Conservation (phyloP, 2,329 filamentous ascomycete genomes). For the Coniochaeta pulveracea region DNA sequence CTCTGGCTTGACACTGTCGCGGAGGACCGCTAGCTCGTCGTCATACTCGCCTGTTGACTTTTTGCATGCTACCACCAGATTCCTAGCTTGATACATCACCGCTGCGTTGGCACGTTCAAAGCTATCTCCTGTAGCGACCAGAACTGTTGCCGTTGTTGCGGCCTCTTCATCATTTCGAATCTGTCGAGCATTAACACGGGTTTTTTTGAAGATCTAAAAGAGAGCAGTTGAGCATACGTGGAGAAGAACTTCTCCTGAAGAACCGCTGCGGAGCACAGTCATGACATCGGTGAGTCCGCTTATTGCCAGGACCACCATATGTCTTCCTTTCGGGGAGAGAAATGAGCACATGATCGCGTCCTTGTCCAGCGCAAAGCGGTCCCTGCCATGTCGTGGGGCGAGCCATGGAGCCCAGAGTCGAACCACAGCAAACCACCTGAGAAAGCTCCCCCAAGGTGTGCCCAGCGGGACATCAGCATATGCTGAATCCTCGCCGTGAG, state of each 20-base stretch:
- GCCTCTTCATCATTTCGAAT: slow-evolving; percentile 54
- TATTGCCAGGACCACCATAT: slow-evolving; percentile 67
- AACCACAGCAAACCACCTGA: slow-evolving; percentile 72
- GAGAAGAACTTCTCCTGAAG: slow-evolving; percentile 54
- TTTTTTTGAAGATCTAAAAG: background rate
- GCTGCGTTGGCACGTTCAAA: slow-evolving; percentile 71
- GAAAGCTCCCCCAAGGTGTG: slow-evolving; percentile 43
- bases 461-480: slow-evolving; percentile 49
- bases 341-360: slow-evolving; percentile 74
- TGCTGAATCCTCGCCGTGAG: slow-evolving; percentile 45
- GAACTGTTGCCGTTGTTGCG: slow-evolving; percentile 44
- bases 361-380: slow-evolving; percentile 56
- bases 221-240: slow-evolving; percentile 34
- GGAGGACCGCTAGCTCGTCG: slow-evolving; percentile 32
- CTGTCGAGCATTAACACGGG: slow-evolving; percentile 21
- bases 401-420: slow-evolving; percentile 77
- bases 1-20: slow-evolving; percentile 38
- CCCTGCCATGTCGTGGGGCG: slow-evolving; percentile 71
- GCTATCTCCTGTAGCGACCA: slow-evolving; percentile 59
- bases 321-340: slow-evolving; percentile 56
- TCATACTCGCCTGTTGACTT: slow-evolving; percentile 27
- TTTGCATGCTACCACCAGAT: slow-evolving; percentile 39
- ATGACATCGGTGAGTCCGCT: slow-evolving; percentile 63
- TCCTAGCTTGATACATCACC: slow-evolving; percentile 79
- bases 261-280: slow-evolving; percentile 55